phyloP scores from a whole-genome alignment of 2,329 filamentous ascomycete species.

The Tolypocladium ovalisporum region DNA sequence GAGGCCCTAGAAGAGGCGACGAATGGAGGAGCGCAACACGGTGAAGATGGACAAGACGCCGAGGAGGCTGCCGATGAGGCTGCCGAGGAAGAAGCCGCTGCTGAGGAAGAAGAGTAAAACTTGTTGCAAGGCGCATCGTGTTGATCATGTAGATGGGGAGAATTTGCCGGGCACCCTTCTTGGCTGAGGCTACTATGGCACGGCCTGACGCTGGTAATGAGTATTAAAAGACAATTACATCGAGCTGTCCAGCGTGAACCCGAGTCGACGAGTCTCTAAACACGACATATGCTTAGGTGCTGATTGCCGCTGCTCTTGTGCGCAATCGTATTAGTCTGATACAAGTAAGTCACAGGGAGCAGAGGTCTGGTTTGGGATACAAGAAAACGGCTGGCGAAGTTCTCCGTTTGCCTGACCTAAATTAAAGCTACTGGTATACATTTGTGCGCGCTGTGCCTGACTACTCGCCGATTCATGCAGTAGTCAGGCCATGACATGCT shows the following conservation, averaged over 20 bases:
- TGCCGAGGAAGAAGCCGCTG: slow-evolving; percentile 14
- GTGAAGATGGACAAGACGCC: slow-evolving; percentile 10
- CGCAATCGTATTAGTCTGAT: too few species aligned
- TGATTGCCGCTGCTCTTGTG: too few species aligned
- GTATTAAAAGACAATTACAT: background rate
- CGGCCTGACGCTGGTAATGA: background rate
- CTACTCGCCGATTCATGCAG: background rate
- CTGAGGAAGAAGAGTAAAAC: slow-evolving; percentile 11
- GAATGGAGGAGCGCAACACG: slow-evolving; percentile 6
- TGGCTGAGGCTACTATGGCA: background rate
- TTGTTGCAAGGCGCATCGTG: slow-evolving; percentile 10
- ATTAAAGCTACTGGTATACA: background rate
- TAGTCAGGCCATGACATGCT: background rate
- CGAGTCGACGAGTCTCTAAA: too few species aligned
- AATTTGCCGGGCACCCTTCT: background rate
- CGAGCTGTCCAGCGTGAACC: background rate
- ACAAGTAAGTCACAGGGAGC: too few species aligned
- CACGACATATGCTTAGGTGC: background rate
- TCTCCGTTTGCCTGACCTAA: too few species aligned
- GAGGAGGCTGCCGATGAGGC: slow-evolving; percentile 12
- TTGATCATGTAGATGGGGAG: slow-evolving; percentile 3
- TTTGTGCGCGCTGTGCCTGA: background rate
- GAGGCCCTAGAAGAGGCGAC: slow-evolving; percentile 1
- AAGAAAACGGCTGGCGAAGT: too few species aligned
- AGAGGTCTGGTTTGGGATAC: too few species aligned